phyloP scores from a whole-genome alignment of 2,329 filamentous ascomycete genomes.

The Monilinia fructicola region DNA sequence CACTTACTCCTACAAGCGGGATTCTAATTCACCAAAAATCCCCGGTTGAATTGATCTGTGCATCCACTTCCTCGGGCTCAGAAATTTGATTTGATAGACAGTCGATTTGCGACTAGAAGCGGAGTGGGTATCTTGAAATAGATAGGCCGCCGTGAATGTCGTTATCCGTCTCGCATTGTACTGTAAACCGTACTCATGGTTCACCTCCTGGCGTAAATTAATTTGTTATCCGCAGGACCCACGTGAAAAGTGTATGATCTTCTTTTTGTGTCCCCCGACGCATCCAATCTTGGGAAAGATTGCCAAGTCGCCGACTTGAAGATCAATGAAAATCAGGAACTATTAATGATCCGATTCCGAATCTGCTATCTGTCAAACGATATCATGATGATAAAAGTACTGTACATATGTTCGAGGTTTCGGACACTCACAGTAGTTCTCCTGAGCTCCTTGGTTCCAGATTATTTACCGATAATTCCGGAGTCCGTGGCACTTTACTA shows the following conservation, averaged over 20 bases:
- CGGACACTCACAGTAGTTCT: conserved; percentile 15
- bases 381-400: neutral
- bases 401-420: neutral
- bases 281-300: conserved; percentile 12
- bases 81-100: conserved; percentile 12
- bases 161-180: conserved; percentile 23
- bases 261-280: conserved; percentile 20
- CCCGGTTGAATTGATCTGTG: conserved; percentile 10
- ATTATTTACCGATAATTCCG: conserved; percentile 2
- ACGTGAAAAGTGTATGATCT: conserved; percentile 13
- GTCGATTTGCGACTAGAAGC: conserved; percentile 1
- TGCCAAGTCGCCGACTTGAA: conserved; percentile 24
- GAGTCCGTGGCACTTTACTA: neutral
- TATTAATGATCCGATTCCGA: conserved; percentile 11
- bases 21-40: neutral
- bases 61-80: conserved; percentile 17
- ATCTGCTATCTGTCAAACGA: neutral
- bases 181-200: conserved; percentile 6
- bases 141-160: conserved; percentile 19
- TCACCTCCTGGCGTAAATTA: conserved; percentile 8
- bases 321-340: conserved; percentile 15
- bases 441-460: conserved; percentile 3
- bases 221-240: conserved; percentile 9
- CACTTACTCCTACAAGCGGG: neutral
- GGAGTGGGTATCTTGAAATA: conserved; percentile 14